Evolutionary conservation across 2,329 filamentous ascomycete genomes (phyloP), one percentile per base, ranked within the genome.

Genomic region (Pezicula radicicola): DNA sequence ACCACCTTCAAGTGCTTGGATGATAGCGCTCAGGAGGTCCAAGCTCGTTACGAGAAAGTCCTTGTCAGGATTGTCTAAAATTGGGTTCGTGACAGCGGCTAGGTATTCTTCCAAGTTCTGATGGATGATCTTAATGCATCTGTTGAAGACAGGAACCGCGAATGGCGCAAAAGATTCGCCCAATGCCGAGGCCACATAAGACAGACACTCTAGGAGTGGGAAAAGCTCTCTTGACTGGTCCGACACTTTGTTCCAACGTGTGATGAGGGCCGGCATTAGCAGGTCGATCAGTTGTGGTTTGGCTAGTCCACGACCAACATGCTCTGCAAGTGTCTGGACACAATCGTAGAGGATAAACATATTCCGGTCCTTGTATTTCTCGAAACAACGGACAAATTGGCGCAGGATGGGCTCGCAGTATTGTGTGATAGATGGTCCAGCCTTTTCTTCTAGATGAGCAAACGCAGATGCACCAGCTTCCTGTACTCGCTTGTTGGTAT

Each of bases 271-370:
- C 21, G 94, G 92, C 93, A 99, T 97, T 53, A 99, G 79, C 60
- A 91, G 80, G 56, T 88, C 81, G 39, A 92, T 85, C n/a, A 96
- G 81, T 48, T 92, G 83, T 6, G 88, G 88, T 55, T 84, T 79
- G n/a, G 91, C 88, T 58, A 99, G 77, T 33, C 88, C 84, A 6
- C 87, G 84, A 10, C 91, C 91, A 50, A 97, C 88, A 65, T 91
- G 88, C 70, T 99, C 94, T 3, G 94, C 94, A 52, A 99, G 77
- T 0, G 94, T 99, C 73, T 99, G 94, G 33, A 99, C 90, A 69
- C 94, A 97, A 72, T 99, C 94, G 74, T 99, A 99, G 33, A 99
- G 82, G 50, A 97, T 95, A 74, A 95, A 97, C 84, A 97, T 97
- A 74, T 99, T 99, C 64, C 91, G 87, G 71, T 97, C 93, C 78